A percentile compares a stretch with the other conserved stretches of the same genome.
phyloP scores from a whole-genome alignment of 2,329 filamentous ascomycete genomes.

The Penicillium sp. region DNA sequence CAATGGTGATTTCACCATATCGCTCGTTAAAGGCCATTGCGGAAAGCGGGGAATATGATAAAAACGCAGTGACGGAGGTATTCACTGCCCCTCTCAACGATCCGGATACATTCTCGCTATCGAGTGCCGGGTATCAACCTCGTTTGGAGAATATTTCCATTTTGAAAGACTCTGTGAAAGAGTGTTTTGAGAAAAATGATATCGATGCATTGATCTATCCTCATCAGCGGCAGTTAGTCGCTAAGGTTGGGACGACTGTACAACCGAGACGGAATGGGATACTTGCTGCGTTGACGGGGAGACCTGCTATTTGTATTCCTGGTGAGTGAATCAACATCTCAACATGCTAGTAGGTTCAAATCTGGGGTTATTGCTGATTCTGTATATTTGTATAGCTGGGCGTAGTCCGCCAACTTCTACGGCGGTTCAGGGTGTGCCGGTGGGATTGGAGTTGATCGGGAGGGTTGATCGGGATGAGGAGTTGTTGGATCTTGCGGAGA shows the following conservation, averaged over 20 bases:
- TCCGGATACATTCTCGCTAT: constrained; percentile 59
- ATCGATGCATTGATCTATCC: constrained; percentile 69
- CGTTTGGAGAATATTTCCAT: constrained; percentile 57
- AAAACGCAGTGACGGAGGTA: constrained; percentile 58
- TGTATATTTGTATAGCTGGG: constrained; percentile 39
- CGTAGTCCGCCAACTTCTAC: constrained; percentile 57
- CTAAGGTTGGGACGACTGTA: constrained; percentile 61
- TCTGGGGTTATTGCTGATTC: constrained; percentile 22
- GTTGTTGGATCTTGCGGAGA: constrained; percentile 61
- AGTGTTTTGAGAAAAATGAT: constrained; percentile 56
- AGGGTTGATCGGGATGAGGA: constrained; percentile 61
- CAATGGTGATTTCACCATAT: constrained; percentile 30
- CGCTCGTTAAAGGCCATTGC: constrained; percentile 58
- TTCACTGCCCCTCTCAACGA: constrained; percentile 63
- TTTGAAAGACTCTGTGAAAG: constrained; percentile 58
- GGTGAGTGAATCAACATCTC: constrained; percentile 25
- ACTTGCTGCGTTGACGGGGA: constrained; percentile 60
- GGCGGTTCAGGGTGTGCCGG: constrained; percentile 64
- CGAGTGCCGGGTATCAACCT: constrained; percentile 57
- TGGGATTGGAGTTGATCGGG: constrained; percentile 70
- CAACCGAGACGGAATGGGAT: constrained; percentile 68
- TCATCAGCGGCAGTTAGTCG: constrained; percentile 68
- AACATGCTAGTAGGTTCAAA: too few relatives aligned
- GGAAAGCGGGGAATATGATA: constrained; percentile 58
- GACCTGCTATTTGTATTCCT: constrained; percentile 56